Evolutionary conservation across 352 stramenopile genomes (phyloP).

Genomic region (Nothophytophthora sp.): DNA sequence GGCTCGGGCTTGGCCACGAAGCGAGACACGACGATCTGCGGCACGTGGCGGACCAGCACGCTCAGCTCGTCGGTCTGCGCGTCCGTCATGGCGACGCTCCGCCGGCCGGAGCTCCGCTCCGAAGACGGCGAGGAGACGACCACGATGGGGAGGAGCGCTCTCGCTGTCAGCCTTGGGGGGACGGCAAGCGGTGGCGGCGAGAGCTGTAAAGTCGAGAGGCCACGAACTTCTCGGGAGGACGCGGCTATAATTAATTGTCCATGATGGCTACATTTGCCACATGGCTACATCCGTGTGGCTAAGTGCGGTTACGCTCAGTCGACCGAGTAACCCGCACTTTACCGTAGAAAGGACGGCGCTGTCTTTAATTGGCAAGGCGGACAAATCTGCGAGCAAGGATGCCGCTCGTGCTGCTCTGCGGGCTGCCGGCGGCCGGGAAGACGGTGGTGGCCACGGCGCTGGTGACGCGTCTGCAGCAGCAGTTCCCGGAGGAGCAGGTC

Average conservation of each 20-base stretch:
- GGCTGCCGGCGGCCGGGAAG: constrained; percentile 72
- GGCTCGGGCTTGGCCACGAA: constrained; percentile 51
- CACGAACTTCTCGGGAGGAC: too few relatives aligned
- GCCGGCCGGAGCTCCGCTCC: too few relatives aligned
- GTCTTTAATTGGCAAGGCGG: too few relatives aligned
- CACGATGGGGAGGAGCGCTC: too few relatives aligned
- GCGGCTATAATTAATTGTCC: too few relatives aligned
- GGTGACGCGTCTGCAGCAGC: constrained; percentile 37
- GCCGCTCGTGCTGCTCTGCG: constrained; percentile 78
- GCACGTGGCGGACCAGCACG: constrained; percentile 68
- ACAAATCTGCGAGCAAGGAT: too few relatives aligned
- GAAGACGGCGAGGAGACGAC: too few relatives aligned
- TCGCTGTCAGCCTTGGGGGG: too few relatives aligned
- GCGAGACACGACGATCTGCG: constrained; percentile 68
- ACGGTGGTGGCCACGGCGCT: constrained; percentile 55
- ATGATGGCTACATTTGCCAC: constrained; percentile 4
- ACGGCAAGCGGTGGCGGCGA: too few relatives aligned
- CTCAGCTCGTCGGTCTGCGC: constrained; percentile 56
- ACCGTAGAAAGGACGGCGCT: too few relatives aligned
- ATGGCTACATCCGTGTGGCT: constrained; percentile 14
- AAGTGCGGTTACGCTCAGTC: constrained; percentile 17
- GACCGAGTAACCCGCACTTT: too few relatives aligned
- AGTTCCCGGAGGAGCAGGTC: constrained; percentile 43
- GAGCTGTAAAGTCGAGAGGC: too few relatives aligned
- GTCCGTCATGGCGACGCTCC: constrained; percentile 36